phyloP scores from a whole-genome alignment of 768 basidiomycete species.

The Mycena leptocephala region DNA sequence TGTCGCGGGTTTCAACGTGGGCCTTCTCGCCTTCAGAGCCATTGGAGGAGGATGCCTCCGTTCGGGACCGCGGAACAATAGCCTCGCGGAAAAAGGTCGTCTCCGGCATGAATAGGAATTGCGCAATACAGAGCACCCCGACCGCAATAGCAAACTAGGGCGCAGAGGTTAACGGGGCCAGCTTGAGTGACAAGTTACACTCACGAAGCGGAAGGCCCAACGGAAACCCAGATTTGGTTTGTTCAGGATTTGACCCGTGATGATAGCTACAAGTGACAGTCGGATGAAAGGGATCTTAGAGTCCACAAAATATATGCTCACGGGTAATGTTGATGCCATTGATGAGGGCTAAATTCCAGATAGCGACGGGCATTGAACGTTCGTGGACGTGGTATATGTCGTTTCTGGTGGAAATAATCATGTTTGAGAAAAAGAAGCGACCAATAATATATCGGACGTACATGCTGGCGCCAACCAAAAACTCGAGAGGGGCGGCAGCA shows the following conservation, averaged over 20 bases:
- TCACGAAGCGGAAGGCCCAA: conserved; percentile 28
- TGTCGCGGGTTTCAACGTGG: conserved; percentile 1
- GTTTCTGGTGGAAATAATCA: conserved; percentile 2
- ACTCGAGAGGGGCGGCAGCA: conserved; percentile 28
- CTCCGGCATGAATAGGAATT: conserved; percentile 28
- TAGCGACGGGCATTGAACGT: conserved; percentile 16
- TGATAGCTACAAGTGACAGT: neutral
- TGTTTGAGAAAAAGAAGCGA: neutral
- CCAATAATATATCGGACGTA: neutral
- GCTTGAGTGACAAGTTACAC: neutral
- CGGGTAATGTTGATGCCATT: conserved; percentile 25
- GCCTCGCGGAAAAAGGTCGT: conserved; percentile 24
- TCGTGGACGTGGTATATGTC: conserved; percentile 29
- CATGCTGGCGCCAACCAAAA: conserved; percentile 32
- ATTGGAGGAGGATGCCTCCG: neutral
- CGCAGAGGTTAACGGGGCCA: neutral
- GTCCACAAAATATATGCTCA: neutral
- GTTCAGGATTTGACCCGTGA: conserved; percentile 25
- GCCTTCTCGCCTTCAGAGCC: conserved; percentile 15
- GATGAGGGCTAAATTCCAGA: conserved; percentile 27
- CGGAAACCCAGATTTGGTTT: conserved; percentile 17
- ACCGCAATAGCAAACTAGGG: conserved; percentile 21
- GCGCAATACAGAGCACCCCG: conserved; percentile 23
- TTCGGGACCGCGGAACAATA: neutral
- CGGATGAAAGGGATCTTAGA: neutral